phyloP scores from a whole-genome alignment of 495 filamentous ascomycete genomes.

The Filosporella fistucella region DNA sequence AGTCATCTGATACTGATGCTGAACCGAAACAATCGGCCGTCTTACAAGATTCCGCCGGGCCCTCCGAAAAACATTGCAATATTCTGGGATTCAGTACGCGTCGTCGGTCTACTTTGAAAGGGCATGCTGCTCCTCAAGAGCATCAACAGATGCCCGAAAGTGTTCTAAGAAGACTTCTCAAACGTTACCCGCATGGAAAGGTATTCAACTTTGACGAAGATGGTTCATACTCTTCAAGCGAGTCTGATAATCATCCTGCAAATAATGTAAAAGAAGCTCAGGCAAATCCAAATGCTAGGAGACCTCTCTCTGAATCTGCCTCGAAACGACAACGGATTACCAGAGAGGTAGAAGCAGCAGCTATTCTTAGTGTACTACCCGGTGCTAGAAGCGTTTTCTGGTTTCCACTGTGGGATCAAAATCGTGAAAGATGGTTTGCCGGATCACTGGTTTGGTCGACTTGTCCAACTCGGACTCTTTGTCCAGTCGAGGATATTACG shows the following conservation, averaged over 20 bases:
- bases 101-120: constrained; percentile 17
- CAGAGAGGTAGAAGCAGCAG: constrained; percentile 19
- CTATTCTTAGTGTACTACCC: constrained; percentile 32
- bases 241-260: constrained; percentile 23
- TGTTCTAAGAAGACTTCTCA: constrained; percentile 31
- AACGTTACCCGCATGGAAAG: constrained; percentile 33
- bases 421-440: constrained; percentile 62
- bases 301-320: constrained; percentile 8
- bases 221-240: constrained; percentile 26
- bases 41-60: constrained; percentile 20
- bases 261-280: constrained; percentile 6
- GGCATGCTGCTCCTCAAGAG: constrained; percentile 16
- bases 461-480: constrained; percentile 32
- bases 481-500: constrained; percentile 44
- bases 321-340: constrained; percentile 18
- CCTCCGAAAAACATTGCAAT: constrained; percentile 21
- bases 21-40: constrained; percentile 6
- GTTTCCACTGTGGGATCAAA: constrained; percentile 67
- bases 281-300: background rate
- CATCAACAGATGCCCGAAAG: constrained; percentile 27
- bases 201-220: constrained; percentile 37
- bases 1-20: constrained; percentile 5
- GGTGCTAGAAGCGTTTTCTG: constrained; percentile 51
- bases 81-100: constrained; percentile 24
- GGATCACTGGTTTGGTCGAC: constrained; percentile 63